phyloP scores from a whole-genome alignment of 768 basidiomycete species.

The Kwoniella shandongensis region DNA sequence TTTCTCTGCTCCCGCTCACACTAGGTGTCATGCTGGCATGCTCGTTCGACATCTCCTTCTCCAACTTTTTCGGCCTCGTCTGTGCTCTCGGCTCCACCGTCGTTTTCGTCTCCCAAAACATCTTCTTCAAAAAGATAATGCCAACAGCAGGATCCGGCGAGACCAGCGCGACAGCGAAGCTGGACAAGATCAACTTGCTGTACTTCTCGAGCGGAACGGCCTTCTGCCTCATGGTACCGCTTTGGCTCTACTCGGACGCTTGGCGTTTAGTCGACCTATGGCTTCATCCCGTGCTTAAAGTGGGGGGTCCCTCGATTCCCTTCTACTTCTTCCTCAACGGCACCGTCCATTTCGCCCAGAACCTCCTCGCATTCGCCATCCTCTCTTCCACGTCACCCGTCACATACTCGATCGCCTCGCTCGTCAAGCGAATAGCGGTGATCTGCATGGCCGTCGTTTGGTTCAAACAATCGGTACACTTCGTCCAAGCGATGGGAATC shows the following conservation, averaged over 20 bases:
- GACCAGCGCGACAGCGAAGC: conserved; percentile 60
- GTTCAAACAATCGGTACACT: conserved; percentile 86
- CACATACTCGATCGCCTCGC: conserved; percentile 96
- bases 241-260: conserved; percentile 89
- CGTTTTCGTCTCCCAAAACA: conserved; percentile 96
- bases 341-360: conserved; percentile 93
- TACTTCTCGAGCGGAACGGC: conserved; percentile 93
- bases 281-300: conserved; percentile 38
- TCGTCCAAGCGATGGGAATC: conserved; percentile 86
- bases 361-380: conserved; percentile 95
- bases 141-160: conserved; percentile 58
- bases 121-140: conserved; percentile 99
- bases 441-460: conserved; percentile 97
- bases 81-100: conserved; percentile 96
- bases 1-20: conserved; percentile 91
- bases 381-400: conserved; percentile 94
- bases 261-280: conserved; percentile 62
- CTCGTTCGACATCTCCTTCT: conserved; percentile 86
- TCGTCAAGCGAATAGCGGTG: conserved; percentile 96
- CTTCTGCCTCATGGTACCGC: conserved; percentile 91
- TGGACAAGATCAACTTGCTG: conserved; percentile 95
- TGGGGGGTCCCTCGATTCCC: conserved; percentile 62
- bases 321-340: conserved; percentile 92
- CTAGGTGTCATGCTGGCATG: conserved; percentile 96
- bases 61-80: conserved; percentile 79